phyloP scores from a whole-genome alignment of 345 rosid species.

The Rubroshorea leprosula region DNA sequence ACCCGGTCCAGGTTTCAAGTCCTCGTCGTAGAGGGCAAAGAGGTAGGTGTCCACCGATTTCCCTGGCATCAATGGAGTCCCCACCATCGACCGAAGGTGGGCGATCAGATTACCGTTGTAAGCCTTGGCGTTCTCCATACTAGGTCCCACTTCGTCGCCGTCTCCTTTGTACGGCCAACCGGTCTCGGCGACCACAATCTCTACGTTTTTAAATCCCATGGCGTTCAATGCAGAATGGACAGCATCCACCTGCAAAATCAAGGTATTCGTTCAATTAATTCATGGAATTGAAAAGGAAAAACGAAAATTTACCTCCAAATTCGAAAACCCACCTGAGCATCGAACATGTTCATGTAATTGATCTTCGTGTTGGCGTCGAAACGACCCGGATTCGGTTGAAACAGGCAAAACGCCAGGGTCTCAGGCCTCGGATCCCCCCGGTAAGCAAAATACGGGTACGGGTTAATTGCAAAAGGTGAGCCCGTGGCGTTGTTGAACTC shows the following conservation, averaged over 20 bases:
- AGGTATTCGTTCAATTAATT: background rate
- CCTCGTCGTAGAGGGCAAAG: conserved; percentile 80
- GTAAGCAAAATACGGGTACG: conserved; percentile 90
- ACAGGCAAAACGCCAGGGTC: conserved; percentile 70
- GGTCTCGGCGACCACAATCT: conserved; percentile 88
- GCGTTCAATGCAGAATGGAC: conserved; percentile 60
- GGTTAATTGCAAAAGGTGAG: conserved; percentile 76
- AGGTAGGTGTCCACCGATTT: conserved; percentile 77
- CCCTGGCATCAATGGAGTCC: conserved; percentile 94
- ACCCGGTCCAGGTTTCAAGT: conserved; percentile 73
- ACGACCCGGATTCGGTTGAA: conserved; percentile 78
- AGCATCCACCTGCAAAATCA: conserved; percentile 62
- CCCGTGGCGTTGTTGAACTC: conserved; percentile 60
- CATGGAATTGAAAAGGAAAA: background rate
- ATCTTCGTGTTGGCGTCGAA: conserved; percentile 55
- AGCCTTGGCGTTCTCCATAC: conserved; percentile 73
- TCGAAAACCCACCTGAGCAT: conserved; percentile 68
- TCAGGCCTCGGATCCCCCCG: conserved; percentile 67
- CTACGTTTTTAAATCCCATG: conserved; percentile 65
- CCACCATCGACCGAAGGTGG: conserved; percentile 67
- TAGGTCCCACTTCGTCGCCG: conserved; percentile 55
- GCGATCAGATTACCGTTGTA: conserved; percentile 76
- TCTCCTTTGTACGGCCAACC: conserved; percentile 99
- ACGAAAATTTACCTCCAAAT: background rate
- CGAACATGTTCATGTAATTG: conserved; percentile 94